Conservation (phyloP, 805 yeast species). For the Hanseniaspora occidentalis region DNA sequence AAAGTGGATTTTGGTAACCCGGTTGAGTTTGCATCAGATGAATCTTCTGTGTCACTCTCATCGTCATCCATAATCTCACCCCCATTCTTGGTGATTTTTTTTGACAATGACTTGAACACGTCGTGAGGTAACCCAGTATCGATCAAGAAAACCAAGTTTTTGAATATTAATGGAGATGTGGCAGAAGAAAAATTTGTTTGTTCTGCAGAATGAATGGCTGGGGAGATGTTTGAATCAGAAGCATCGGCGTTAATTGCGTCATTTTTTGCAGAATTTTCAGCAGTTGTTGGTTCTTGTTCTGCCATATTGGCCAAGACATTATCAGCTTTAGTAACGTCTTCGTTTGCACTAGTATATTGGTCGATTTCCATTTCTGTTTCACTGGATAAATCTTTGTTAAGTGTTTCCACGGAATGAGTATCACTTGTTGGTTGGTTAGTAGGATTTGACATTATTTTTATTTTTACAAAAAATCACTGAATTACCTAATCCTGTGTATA, state of each 20-base stretch:
- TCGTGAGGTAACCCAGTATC: background rate
- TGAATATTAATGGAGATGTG: background rate
- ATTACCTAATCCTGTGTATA: too few species aligned
- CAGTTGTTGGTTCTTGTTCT: background rate
- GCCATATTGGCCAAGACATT: background rate
- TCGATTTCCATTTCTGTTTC: too few species aligned
- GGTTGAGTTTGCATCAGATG: background rate
- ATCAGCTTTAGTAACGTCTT: background rate
- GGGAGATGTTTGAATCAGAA: too few species aligned
- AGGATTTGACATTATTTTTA: too few species aligned
- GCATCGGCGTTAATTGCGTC: too few species aligned
- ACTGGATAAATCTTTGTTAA: too few species aligned
- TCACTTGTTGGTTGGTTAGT: background rate
- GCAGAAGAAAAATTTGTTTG: background rate
- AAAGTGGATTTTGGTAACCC: background rate
- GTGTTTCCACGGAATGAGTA: too few species aligned
- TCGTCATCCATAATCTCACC: slow-evolving; percentile 14
- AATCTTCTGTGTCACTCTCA: slow-evolving; percentile 1
- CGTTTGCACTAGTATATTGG: background rate
- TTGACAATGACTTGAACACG: slow-evolving; percentile 7
- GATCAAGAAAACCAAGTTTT: background rate
- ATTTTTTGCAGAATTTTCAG: background rate
- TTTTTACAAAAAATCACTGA: too few species aligned
- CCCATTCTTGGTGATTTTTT: slow-evolving; percentile 14
- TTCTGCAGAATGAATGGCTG: too few species aligned